Base-by-base conservation (phyloP, 2,329 filamentous ascomycete genomes). In the Nemania abortiva region DNA sequence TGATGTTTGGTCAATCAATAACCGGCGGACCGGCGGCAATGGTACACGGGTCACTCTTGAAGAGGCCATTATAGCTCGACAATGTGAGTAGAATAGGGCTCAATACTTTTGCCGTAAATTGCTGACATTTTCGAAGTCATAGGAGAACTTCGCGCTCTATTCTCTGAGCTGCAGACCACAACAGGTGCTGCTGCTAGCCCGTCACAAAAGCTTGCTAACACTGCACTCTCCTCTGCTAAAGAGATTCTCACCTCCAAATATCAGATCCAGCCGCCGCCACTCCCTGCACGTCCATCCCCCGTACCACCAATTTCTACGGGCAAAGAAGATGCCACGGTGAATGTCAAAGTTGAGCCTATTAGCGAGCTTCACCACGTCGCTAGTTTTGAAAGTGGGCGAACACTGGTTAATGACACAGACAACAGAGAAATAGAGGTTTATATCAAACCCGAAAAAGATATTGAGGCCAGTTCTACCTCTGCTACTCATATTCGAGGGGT, bases 181-280 rank as follows among this genome's bases (percentile, higher is more conserved):
- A 82, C 87, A 4, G 83, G 85, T 49, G 81, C 85, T 11, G 90
- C 87, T 18, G 89, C 95, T 34, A 88, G 86, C 52, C 94, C 94
- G 1, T 90, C 90, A 3, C 90, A 92, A 74, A 89, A 93, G 72
- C 86, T 98, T 39, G 94, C 94, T 29, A 91, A 94, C 58, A 87
- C 95, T 47, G 94, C 94, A 0, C 84, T 97, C 24, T 88, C 93
- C 1, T 84, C 84, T 2, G 85, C 83, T 0, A 82, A 75, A 72
- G 79, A 74, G 70, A 79, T 75, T 57, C 74, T 73, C 39, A 75
- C 72, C n/a, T 66, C 68, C 49, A 65, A 61, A 65, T 39, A 63
- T 31, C 69, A 74, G 53, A 72, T 47, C 52, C 61, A 75, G 15
- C 83, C 85, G 2, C 87, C 86, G 0, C 86, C 86, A 2, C 77